These are phyloP conservation scores for Linnemannia zychae DNA, from an alignment of 192 early-diverging fungal genomes.

Conservation along the genomic window DNA sequence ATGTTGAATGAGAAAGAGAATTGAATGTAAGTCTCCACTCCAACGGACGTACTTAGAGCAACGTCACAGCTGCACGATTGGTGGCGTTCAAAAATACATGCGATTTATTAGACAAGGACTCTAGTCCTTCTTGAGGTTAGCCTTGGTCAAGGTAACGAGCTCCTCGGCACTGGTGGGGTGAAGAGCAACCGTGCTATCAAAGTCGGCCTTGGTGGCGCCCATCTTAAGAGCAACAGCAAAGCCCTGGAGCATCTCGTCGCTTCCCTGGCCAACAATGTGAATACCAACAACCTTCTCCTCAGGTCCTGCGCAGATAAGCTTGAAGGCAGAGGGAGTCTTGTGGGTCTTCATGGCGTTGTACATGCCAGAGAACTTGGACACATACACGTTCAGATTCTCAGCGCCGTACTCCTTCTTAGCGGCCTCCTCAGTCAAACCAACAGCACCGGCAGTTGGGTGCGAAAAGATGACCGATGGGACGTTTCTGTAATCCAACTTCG, in stretches of 20 bases:
- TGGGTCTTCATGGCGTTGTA: constrained; percentile 85
- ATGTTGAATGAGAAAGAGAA: background rate
- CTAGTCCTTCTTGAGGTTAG: constrained; percentile 51
- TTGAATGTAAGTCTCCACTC: background rate
- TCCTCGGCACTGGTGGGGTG: constrained; percentile 98
- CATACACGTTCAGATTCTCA: constrained; percentile 88
- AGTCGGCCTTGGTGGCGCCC: constrained; percentile 99
- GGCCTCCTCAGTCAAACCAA: constrained; percentile 91
- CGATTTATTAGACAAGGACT: background rate
- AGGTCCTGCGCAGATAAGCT: constrained; percentile 88
- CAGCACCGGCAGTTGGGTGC: constrained; percentile 88
- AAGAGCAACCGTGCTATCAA: constrained; percentile 96
- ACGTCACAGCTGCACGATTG: background rate
- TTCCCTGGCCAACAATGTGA: constrained; percentile 91
- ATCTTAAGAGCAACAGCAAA: constrained; percentile 98
- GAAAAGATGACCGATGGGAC: constrained; percentile 98
- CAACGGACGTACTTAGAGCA: background rate
- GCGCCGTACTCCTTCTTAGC: constrained; percentile 82
- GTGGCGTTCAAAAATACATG: background rate
- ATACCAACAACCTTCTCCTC: constrained; percentile 97
- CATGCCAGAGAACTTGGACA: constrained; percentile 93
- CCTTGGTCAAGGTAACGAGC: constrained; percentile 78
- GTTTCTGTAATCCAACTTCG: constrained; percentile 93
- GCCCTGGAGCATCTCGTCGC: constrained; percentile 95
- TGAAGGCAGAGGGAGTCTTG: constrained; percentile 94